Evolutionary conservation across 805 yeast species (phyloP).

Genomic region (Zygoascus bituminiphila): DNA sequence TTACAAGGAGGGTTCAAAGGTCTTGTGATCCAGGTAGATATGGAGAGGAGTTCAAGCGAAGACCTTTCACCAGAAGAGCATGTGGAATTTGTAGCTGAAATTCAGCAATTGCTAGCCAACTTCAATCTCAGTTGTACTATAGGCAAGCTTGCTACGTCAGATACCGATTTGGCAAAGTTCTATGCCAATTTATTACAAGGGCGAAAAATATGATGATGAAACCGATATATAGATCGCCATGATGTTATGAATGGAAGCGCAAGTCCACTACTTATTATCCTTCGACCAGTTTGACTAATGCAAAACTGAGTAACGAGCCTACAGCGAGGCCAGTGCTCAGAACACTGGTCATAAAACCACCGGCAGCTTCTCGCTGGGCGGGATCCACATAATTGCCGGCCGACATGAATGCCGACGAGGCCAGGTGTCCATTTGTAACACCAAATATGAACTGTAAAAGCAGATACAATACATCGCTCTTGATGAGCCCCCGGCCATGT

Average conservation of each 20-base stretch:
- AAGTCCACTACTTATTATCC: background rate
- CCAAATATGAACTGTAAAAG: constrained; percentile 73
- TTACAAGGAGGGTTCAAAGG: constrained; percentile 71
- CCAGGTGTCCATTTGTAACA: constrained; percentile 75
- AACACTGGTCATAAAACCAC: constrained; percentile 81
- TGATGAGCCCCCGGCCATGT: constrained; percentile 34
- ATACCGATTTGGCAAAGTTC: background rate
- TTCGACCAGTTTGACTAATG: constrained; percentile 36
- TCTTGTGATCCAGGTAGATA: constrained; percentile 51
- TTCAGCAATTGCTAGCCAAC: constrained; percentile 1
- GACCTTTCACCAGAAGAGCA: background rate
- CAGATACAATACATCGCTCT: constrained; percentile 49
- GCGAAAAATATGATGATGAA: background rate
- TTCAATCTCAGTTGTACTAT: constrained; percentile 1
- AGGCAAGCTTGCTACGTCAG: background rate
- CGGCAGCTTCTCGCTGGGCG: constrained; percentile 81
- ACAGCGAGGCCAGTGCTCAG: constrained; percentile 68
- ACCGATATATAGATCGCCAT: background rate
- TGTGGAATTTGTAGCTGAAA: background rate
- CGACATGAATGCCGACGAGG: constrained; percentile 72
- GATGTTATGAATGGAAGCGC: background rate
- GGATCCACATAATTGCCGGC: constrained; percentile 55
- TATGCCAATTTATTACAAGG: constrained; percentile 1
- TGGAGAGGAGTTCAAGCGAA: constrained; percentile 17
- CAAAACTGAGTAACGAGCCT: constrained; percentile 72